These are phyloP conservation scores for Helminthosporium solani DNA, from an alignment of 2,329 filamentous ascomycete species.

Conservation along the genomic window DNA sequence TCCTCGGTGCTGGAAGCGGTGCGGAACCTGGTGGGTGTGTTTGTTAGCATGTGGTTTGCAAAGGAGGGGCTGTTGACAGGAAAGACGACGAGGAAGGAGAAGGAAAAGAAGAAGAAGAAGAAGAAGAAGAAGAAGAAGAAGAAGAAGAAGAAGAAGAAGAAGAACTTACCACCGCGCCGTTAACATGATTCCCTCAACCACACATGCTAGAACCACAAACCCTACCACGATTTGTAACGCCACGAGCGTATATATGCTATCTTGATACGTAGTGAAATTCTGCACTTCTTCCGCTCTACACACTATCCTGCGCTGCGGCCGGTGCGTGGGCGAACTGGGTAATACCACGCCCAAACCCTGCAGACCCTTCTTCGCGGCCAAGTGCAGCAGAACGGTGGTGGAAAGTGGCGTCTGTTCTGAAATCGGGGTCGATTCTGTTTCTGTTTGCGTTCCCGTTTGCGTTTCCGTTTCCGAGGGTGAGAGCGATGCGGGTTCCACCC, in stretches of 20 bases:
- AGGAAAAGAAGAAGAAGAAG: no score
- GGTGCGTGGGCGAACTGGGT: conserved; percentile 5
- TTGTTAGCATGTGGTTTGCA: conserved; percentile 1
- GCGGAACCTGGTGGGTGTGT: conserved; percentile 7
- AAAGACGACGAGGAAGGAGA: no score
- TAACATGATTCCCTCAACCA: conserved; percentile 27
- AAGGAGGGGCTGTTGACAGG: no score
- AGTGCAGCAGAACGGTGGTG: conserved; percentile 21
- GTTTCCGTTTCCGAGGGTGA: background rate
- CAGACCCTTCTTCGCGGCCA: conserved; percentile 8
- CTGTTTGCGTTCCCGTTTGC: background rate
- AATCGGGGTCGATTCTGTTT: background rate
- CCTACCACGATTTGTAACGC: conserved; percentile 29
- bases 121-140: no score
- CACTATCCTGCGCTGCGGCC: conserved; percentile 18
- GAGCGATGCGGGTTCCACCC: conserved; percentile 1
- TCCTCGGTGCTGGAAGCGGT: background rate
- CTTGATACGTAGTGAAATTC: conserved; percentile 20
- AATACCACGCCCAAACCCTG: conserved; percentile 3
- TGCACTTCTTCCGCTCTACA: conserved; percentile 22
- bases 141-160: background rate
- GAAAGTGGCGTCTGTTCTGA: conserved; percentile 17
- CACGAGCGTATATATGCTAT: conserved; percentile 26
- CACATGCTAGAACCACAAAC: conserved; percentile 28
- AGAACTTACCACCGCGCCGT: conserved; percentile 21